Percentiles rank a stretch among this genome's conserved stretches.
Conservation (phyloP, 1,284 basidiomycete species). For the Leccinum idahoense region DNA sequence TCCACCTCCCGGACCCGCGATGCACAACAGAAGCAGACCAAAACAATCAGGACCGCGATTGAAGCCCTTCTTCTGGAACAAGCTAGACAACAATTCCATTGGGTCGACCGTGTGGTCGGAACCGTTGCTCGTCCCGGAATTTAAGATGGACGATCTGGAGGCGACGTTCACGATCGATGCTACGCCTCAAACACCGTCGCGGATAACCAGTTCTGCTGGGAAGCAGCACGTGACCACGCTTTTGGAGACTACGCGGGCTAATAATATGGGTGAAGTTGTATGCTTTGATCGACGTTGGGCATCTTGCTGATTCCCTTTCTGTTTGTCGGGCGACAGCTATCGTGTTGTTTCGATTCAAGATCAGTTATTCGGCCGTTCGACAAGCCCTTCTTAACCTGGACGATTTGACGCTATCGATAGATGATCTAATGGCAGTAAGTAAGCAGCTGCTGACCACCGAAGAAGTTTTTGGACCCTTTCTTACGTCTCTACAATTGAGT, state of each 20-base stretch:
- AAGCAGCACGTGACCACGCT: slow-evolving; percentile 65
- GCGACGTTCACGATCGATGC: slow-evolving; percentile 68
- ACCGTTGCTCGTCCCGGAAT: slow-evolving; percentile 34
- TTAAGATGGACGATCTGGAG: slow-evolving; percentile 71
- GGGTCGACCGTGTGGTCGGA: slow-evolving; percentile 70
- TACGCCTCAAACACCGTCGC: slow-evolving; percentile 38
- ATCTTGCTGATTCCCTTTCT: slow-evolving; percentile 9
- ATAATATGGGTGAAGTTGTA: slow-evolving; percentile 63
- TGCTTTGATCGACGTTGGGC: neutral
- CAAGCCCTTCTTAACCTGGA: slow-evolving; percentile 67
- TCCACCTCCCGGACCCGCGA: slow-evolving; percentile 21
- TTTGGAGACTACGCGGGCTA: slow-evolving; percentile 78
- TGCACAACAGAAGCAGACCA: slow-evolving; percentile 29
- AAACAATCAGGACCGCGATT: slow-evolving; percentile 45
- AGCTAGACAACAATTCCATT: slow-evolving; percentile 47
- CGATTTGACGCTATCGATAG: slow-evolving; percentile 60
- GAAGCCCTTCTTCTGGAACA: slow-evolving; percentile 91
- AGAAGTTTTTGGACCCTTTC: slow-evolving; percentile 46
- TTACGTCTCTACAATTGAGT: neutral
- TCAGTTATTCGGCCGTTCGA: slow-evolving; percentile 59
- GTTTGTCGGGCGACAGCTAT: slow-evolving; percentile 46
- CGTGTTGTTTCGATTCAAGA: slow-evolving; percentile 74
- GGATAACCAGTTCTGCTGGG: slow-evolving; percentile 40
- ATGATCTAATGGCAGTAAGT: slow-evolving; percentile 69
- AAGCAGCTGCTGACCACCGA: slow-evolving; percentile 73